A percentile compares a stretch with the other conserved stretches of the same genome.
phyloP scores from a whole-genome alignment of 108 stramenopile genomes.

The Pseudonitzschia multiseries region DNA sequence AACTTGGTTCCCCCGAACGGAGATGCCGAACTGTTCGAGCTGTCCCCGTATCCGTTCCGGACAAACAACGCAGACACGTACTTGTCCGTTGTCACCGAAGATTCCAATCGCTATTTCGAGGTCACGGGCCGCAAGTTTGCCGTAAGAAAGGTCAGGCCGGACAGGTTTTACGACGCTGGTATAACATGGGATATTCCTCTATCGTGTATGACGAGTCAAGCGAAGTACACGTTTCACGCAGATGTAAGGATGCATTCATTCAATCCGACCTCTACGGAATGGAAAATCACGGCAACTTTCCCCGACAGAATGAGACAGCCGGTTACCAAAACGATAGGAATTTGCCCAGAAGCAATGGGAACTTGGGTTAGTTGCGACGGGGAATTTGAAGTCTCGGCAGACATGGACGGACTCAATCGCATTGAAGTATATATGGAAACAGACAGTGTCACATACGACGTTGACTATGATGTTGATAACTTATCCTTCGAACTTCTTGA shows the following conservation, averaged over 20 bases:
- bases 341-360: conserved; percentile 13
- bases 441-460: conserved; percentile 1
- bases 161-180: not conserved
- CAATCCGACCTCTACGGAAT: conserved; percentile 1
- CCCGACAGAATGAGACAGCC: not conserved
- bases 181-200: conserved; percentile 20
- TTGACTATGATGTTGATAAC: conserved; percentile 28
- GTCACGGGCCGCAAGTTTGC: conserved; percentile 18
- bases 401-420: not conserved
- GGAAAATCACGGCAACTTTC: conserved; percentile 13
- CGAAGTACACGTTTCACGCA: conserved; percentile 13
- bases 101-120: conserved; percentile 17
- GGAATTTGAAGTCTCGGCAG: not conserved
- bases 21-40: conserved; percentile 42
- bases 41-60: conserved; percentile 39
- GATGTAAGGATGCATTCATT: conserved; percentile 19
- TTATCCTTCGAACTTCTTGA: conserved; percentile 18
- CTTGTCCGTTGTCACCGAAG: conserved; percentile 5
- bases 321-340: not conserved
- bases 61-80: conserved; percentile 15
- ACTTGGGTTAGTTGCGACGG: conserved; percentile 21
- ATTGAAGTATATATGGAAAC: conserved; percentile 15
- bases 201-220: conserved; percentile 13
- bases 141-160: not conserved
- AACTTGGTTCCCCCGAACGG: conserved; percentile 55